Evolutionary conservation across 2,329 filamentous ascomycete species (phyloP).

Genomic region (Cladosporium sp.): DNA sequence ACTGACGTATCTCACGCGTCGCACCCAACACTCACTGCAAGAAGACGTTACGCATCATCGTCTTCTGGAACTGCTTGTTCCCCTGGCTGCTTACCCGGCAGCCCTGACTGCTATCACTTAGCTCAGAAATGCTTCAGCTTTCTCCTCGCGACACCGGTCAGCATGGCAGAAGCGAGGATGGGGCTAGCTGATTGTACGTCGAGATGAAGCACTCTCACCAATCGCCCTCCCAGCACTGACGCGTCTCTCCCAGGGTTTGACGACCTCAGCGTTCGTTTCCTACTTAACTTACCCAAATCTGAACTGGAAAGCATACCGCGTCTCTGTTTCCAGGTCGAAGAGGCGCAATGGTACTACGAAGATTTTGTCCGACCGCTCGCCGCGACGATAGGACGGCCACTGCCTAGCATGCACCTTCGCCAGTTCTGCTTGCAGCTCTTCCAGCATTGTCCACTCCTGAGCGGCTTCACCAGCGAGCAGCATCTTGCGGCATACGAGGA

Average conservation of each 20-base stretch:
- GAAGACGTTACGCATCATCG: slow-evolving; percentile 6
- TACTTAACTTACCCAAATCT: slow-evolving; percentile 91
- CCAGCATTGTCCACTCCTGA: slow-evolving; percentile 87
- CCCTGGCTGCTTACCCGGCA: slow-evolving; percentile 18
- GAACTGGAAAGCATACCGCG: slow-evolving; percentile 87
- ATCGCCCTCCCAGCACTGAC: slow-evolving; percentile 1
- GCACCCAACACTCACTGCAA: not conserved
- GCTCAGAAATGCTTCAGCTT: slow-evolving; percentile 22
- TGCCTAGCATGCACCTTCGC: slow-evolving; percentile 83
- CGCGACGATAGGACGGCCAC: slow-evolving; percentile 64
- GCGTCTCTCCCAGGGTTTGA: slow-evolving; percentile 65
- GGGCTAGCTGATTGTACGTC: slow-evolving; percentile 21
- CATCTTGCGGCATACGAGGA: slow-evolving; percentile 84
- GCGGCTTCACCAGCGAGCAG: slow-evolving; percentile 74
- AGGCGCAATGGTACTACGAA: slow-evolving; percentile 99
- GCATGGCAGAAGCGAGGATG: slow-evolving; percentile 24
- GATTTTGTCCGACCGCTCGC: slow-evolving; percentile 83
- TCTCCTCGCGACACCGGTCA: slow-evolving; percentile 23
- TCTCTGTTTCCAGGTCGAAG: slow-evolving; percentile 98
- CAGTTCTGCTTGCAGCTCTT: slow-evolving; percentile 90
- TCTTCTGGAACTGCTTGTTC: slow-evolving; percentile 18
- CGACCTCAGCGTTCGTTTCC: slow-evolving; percentile 96
- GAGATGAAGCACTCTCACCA: not conserved
- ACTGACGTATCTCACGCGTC: slow-evolving; percentile 13
- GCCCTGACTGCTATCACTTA: slow-evolving; percentile 18